Evolutionary conservation across 805 yeast species (phyloP).

Genomic region (Hemisphaericaspora nanyangensis): DNA sequence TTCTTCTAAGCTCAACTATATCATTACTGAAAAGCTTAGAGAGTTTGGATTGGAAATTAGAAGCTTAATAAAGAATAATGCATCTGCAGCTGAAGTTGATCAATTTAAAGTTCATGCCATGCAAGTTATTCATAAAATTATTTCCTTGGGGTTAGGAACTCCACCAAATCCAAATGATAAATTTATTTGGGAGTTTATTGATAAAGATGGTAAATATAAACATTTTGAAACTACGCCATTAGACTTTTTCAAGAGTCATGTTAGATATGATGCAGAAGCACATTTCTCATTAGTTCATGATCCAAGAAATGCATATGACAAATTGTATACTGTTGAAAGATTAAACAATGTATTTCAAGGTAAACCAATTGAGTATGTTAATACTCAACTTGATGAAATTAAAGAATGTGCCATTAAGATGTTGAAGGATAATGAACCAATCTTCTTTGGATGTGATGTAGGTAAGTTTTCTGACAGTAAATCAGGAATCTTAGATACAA

Average conservation of each 20-base stretch:
- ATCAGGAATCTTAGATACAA: slow-evolving; percentile 70
- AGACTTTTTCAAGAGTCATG: slow-evolving; percentile 55
- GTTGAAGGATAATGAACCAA: slow-evolving; percentile 70
- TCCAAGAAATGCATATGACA: slow-evolving; percentile 69
- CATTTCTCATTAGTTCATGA: slow-evolving; percentile 73
- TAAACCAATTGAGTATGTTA: slow-evolving; percentile 67
- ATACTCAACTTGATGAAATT: slow-evolving; percentile 56
- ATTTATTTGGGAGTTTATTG: slow-evolving; percentile 72
- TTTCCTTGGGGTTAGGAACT: slow-evolving; percentile 67
- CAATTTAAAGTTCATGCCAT: slow-evolving; percentile 41
- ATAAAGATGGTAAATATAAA: slow-evolving; percentile 61
- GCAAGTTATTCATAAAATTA: slow-evolving; percentile 59
- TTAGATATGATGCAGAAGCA: slow-evolving; percentile 48
- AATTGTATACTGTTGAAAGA: slow-evolving; percentile 65
- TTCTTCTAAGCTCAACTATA: slow-evolving; percentile 51
- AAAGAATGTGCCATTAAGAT: slow-evolving; percentile 62
- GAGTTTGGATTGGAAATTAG: slow-evolving; percentile 75
- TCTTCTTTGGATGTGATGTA: slow-evolving; percentile 88
- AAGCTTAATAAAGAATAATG: slow-evolving; percentile 40
- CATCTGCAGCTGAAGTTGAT: slow-evolving; percentile 34
- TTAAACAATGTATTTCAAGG: slow-evolving; percentile 72
- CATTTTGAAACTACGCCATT: slow-evolving; percentile 59
- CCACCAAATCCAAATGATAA: slow-evolving; percentile 72
- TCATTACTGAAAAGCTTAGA: slow-evolving; percentile 66
- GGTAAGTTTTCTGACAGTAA: slow-evolving; percentile 65